Evolutionary conservation across 306 rosid genomes (phyloP).

Genomic region (Vicia faba): DNA sequence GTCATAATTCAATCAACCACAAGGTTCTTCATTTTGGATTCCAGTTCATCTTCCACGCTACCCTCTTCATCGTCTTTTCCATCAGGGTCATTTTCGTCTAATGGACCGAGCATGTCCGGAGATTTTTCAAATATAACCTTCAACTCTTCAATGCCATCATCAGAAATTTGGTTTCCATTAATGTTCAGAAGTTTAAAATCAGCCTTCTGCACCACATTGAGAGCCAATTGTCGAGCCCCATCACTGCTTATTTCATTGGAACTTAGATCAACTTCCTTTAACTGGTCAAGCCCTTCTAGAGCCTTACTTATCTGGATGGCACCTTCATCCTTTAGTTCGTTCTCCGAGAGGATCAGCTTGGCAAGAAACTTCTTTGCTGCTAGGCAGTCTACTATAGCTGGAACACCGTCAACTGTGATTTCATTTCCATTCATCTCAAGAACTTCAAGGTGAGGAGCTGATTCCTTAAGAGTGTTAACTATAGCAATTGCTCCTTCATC

Average conservation of each 20-base stretch:
- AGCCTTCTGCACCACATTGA: conserved; percentile 63
- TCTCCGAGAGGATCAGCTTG: conserved; percentile 79
- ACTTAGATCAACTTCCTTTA: conserved; percentile 84
- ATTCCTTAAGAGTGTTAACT: conserved; percentile 63
- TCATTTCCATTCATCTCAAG: conserved; percentile 92
- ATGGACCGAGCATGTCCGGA: conserved; percentile 61
- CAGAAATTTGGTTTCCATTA: conserved; percentile 78
- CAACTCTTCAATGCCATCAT: conserved; percentile 80
- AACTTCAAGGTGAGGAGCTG: conserved; percentile 79
- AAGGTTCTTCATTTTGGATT: conserved; percentile 81
- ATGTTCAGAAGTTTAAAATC: conserved; percentile 67
- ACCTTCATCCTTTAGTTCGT: conserved; percentile 92
- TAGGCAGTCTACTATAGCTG: conserved; percentile 66
- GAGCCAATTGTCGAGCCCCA: conserved; percentile 84
- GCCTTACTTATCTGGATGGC: conserved; percentile 65
- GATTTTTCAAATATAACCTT: conserved; percentile 57
- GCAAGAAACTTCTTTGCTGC: conserved; percentile 55
- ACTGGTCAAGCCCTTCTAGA: conserved; percentile 55
- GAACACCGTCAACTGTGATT: conserved; percentile 70
- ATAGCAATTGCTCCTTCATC: conserved; percentile 76
- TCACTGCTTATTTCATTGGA: conserved; percentile 59
- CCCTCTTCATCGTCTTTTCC: conserved; percentile 64
- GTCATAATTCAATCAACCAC: conserved; percentile 48
- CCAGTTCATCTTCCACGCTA: conserved; percentile 54
- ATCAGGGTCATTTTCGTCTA: conserved; percentile 90